Evolutionary conservation across 495 filamentous ascomycete genomes (phyloP).

Genomic region (Apodospora peruviana): DNA sequence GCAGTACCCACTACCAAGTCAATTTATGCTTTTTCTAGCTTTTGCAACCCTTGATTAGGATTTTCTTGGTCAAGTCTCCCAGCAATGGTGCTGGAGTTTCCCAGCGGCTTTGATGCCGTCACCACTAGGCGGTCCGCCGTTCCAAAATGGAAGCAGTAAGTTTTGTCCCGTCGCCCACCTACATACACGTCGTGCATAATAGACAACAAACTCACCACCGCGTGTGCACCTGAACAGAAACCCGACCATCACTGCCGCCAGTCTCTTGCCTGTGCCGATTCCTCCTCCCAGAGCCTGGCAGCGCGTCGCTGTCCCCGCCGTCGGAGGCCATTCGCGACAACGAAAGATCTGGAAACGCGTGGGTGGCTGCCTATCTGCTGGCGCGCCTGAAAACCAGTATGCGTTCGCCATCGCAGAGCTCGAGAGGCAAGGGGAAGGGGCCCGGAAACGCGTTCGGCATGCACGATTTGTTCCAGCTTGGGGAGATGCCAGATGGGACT

Average conservation of each 20-base stretch:
- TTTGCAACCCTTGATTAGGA: background rate
- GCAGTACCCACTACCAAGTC: background rate
- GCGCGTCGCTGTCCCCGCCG: conserved; percentile 22
- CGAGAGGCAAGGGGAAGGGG: conserved; percentile 10
- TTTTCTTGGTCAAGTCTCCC: background rate
- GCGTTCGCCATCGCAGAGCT: conserved; percentile 18
- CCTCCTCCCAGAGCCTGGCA: conserved; percentile 22
- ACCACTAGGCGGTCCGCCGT: too few species aligned
- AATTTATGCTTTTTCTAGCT: background rate
- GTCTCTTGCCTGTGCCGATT: conserved; percentile 16
- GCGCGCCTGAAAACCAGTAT: conserved; percentile 1
- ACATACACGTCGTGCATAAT: too few species aligned
- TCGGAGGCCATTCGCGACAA: conserved; percentile 6
- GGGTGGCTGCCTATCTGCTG: conserved; percentile 7
- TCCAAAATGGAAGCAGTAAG: too few species aligned
- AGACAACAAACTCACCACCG: conserved; percentile 6
- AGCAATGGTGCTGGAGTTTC: background rate
- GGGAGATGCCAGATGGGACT: conserved; percentile 18
- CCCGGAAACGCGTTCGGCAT: conserved; percentile 21
- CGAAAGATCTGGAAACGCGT: conserved; percentile 31
- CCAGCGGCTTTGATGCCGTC: background rate
- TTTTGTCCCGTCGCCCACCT: too few species aligned
- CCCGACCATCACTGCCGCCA: conserved; percentile 17
- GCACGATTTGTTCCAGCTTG: conserved; percentile 14
- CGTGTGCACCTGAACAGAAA: conserved; percentile 1